Conservation (phyloP, 2,329 filamentous ascomycete genomes). For the Pestalotiopsis sp. region DNA sequence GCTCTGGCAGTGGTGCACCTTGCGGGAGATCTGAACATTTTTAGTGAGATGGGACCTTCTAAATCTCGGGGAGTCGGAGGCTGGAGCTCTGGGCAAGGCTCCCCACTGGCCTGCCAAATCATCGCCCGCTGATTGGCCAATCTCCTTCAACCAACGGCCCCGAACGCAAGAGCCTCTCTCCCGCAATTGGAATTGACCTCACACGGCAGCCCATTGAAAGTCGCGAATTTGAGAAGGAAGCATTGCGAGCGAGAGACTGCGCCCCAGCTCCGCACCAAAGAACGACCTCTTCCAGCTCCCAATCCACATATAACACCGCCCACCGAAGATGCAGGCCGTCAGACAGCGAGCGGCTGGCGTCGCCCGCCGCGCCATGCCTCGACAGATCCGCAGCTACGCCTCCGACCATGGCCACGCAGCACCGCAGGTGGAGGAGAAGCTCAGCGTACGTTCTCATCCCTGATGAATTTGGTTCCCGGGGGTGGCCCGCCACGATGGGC, state of each 20-base stretch:
- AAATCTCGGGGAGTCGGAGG: neutral
- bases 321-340: slow-evolving; percentile 32
- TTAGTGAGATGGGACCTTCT: neutral
- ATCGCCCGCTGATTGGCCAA: slow-evolving; percentile 8
- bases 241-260: neutral
- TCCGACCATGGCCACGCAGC: slow-evolving; percentile 51
- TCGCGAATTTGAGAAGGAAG: neutral
- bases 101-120: slow-evolving; percentile 5
- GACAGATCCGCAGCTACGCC: slow-evolving; percentile 51
- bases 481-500: neutral
- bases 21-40: neutral
- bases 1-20: neutral
- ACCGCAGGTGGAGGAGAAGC: slow-evolving; percentile 49
- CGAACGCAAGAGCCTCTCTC: slow-evolving; percentile 1
- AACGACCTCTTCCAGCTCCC: neutral
- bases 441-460: slow-evolving; percentile 52
- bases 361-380: slow-evolving; percentile 36
- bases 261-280: neutral
- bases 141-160: neutral
- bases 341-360: slow-evolving; percentile 46
- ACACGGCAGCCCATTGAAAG: neutral
- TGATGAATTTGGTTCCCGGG: neutral
- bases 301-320: neutral
- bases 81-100: neutral
- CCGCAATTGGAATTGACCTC: slow-evolving; percentile 6